Base-by-base conservation (phyloP, 306 rosid genomes). In the Malus asiatica region DNA sequence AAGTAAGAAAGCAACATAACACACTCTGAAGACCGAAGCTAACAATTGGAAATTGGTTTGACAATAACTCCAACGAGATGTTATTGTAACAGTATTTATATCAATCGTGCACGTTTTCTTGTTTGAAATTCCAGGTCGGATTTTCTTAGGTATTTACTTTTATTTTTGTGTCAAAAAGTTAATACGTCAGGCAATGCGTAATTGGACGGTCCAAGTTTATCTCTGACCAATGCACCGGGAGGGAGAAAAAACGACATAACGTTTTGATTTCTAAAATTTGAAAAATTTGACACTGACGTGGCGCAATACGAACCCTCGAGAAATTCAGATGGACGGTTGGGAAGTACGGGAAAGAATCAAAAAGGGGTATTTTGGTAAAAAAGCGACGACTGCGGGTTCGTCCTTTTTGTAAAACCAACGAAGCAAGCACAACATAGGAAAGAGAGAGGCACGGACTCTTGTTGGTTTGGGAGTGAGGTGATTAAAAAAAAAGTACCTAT, bases 191-290 rank as follows among this genome's bases (percentile, higher is more conserved):
- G 1, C 1, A 16, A 5, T 15, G 0, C 0, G 3, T 48, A 0
- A 48, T 14, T 0, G 3, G 1, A 48, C 0, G 19, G 19, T 0
- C 19, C 16, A 0, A 0, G 18, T 48, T 48, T 48, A 4, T 48
- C 11, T 4, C 8, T 15, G 1, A 51, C 3, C 1, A 15, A 0
- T 53, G n/a, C 7, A 53, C 0, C 2, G 11, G 1, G 6, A 11
- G 4, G 30, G 16, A 11, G 32, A 58, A 22, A 23, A 23, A 7
- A 4, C 3, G 18, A 59, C 64, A 11, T 4, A 2, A 4, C 32
- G 32, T 59, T 59, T 59, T 0, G 29, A 13, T 59, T 59, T 59
- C 11, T 22, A 4, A 22, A 1, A 4, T 58, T 22, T 11, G 11
- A 59, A 55, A 55, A 58, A 0, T 11, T 59, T 58, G 27, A 61